Evolutionary conservation across 139 green algal genomes (phyloP), one percentile per base, ranked within the genome.

Genomic region (Ettlia oleoabundans): DNA sequence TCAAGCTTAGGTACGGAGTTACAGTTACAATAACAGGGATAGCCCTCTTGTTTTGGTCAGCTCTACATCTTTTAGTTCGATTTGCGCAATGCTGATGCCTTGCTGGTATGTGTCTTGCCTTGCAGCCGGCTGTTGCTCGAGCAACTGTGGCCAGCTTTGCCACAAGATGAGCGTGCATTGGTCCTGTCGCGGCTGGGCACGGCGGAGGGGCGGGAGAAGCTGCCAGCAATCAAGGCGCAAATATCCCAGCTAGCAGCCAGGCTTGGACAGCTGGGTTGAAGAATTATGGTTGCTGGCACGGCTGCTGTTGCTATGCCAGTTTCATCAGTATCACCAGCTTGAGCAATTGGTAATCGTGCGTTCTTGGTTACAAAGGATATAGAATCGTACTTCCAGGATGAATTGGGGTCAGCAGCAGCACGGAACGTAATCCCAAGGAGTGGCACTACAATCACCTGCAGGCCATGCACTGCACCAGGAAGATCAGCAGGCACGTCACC

Each of bases 221-320:
- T 87, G 35, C 62, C 73, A 10, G 61, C 72, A 26, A 5, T 87
- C 38, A 79, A 87, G 47, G 62, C 55, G 43, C 43, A n/a, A 33
- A 51, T 64, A 3, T 32, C 33, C 0, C n/a, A 58, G 75, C 75
- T 81, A 38, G n/a, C 58, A 0, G 55, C 75, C 4, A 81, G 61
- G 58, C 75, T 81, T 28, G 52, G 53, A 2, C 2, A 21, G 43
- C 8, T 53, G 53, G 35, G 22, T 18, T 77, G 70, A 77, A 28
- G 21, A n/a, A n/a, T n/a, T n/a, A n/a, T n/a, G n/a, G n/a, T n/a
- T n/a, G n/a, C n/a, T n/a, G n/a, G n/a, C n/a, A n/a, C n/a, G n/a
- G n/a, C n/a, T n/a, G n/a, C n/a, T n/a, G n/a, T n/a, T n/a, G n/a
- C n/a, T n/a, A n/a, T n/a, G n/a, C n/a, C n/a, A n/a, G n/a, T n/a